Conservation (phyloP, 31 red algal species). For the Porphyra umbilicalis region DNA sequence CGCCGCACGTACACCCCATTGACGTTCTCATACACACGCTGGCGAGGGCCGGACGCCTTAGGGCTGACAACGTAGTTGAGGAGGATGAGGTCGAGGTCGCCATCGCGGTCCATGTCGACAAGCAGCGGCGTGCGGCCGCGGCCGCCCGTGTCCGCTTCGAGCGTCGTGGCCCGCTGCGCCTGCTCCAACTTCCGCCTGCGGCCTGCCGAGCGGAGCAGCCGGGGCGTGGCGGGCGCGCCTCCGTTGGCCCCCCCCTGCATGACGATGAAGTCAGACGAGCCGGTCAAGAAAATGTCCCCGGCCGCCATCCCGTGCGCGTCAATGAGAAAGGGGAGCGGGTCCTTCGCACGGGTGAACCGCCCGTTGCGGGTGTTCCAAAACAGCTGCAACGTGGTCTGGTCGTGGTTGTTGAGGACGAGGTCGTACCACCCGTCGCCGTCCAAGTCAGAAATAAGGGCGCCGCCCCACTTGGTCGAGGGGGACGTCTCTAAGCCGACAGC, state of each 20-base stretch:
- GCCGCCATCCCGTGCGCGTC: neutral
- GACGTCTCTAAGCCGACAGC: neutral
- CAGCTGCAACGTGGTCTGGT: neutral
- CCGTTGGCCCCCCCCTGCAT: neutral
- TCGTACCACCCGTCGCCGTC: conserved; percentile 11
- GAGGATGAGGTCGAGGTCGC: conserved; percentile 29
- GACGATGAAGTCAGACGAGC: neutral
- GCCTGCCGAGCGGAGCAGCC: neutral
- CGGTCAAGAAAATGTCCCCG: neutral
- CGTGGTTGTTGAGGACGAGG: conserved; percentile 5
- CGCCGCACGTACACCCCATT: neutral
- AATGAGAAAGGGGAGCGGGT: neutral
- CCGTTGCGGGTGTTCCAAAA: neutral
- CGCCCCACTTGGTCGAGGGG: neutral
- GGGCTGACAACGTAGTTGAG: conserved; percentile 5
- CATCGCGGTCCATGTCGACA: conserved; percentile 12
- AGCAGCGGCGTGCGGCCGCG: conserved; percentile 28
- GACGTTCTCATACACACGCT: conserved; percentile 17
- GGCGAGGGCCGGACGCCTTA: neutral
- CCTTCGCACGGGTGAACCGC: neutral
- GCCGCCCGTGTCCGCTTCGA: conserved; percentile 11
- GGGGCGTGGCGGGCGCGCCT: neutral
- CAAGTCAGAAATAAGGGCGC: neutral
- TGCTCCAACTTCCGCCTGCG: neutral
- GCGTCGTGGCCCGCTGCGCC: neutral